Evolutionary conservation across 2,329 filamentous ascomycete genomes (phyloP).

Genomic region (Aureobasidium subglaciale): DNA sequence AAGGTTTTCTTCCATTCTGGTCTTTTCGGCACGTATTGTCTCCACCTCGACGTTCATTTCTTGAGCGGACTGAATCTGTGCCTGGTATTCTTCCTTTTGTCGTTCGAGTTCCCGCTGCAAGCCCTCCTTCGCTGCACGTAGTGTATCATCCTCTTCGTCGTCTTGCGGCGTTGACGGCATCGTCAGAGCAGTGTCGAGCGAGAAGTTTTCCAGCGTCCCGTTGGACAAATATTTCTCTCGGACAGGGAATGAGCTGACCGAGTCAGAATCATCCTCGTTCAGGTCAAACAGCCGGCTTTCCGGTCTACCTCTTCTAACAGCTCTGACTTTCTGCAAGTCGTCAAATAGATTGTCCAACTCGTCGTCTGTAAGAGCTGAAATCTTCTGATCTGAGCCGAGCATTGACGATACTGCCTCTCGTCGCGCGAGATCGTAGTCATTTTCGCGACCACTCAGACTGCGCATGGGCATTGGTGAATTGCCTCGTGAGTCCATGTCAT

Average conservation of each 20-base stretch:
- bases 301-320: constrained; percentile 65
- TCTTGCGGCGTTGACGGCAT: constrained; percentile 87
- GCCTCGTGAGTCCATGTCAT: constrained; percentile 66
- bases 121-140: constrained; percentile 69
- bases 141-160: constrained; percentile 66
- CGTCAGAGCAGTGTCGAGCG: constrained; percentile 85
- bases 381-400: constrained; percentile 83
- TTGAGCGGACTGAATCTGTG: constrained; percentile 68
- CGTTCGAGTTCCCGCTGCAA: constrained; percentile 77
- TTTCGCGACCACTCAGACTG: constrained; percentile 61
- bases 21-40: constrained; percentile 75
- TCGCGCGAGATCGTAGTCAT: constrained; percentile 90
- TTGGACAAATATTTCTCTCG: constrained; percentile 94
- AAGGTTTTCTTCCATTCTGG: constrained; percentile 75
- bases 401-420: constrained; percentile 89
- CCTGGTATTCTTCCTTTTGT: constrained; percentile 76
- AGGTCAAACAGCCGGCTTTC: constrained; percentile 50
- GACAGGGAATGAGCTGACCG: constrained; percentile 75
- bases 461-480: constrained; percentile 64
- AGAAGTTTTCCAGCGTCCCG: constrained; percentile 83
- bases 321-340: constrained; percentile 82
- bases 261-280: constrained; percentile 68
- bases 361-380: constrained; percentile 83
- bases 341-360: constrained; percentile 91
- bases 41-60: constrained; percentile 71